Evolutionary conservation across 495 filamentous ascomycete species (phyloP).

Genomic region (Halenospora varia): DNA sequence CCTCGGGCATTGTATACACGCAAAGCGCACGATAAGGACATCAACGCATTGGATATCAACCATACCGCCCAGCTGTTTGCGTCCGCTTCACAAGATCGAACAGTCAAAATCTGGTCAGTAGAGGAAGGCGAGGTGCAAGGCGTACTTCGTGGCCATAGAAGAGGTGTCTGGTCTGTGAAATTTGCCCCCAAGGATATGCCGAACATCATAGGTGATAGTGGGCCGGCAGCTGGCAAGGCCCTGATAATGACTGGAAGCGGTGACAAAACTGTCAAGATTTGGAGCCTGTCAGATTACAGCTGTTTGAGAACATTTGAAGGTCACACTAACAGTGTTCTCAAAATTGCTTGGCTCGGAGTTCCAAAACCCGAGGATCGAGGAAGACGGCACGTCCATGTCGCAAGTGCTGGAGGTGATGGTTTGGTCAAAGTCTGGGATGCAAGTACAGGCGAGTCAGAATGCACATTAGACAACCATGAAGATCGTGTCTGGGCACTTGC

Average conservation of each 20-base stretch:
- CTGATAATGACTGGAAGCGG: constrained; percentile 84
- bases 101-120: constrained; percentile 91
- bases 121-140: constrained; percentile 86
- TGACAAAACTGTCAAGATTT: constrained; percentile 94
- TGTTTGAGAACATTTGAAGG: constrained; percentile 94
- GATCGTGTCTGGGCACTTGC: constrained; percentile 89
- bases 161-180: constrained; percentile 91
- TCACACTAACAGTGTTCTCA: constrained; percentile 91
- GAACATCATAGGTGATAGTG: constrained; percentile 62
- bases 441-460: constrained; percentile 69
- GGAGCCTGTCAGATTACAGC: constrained; percentile 89
- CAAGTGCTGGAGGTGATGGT: constrained; percentile 90
- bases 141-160: constrained; percentile 83
- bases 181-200: constrained; percentile 80
- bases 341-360: constrained; percentile 82
- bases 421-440: constrained; percentile 95
- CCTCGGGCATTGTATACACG: constrained; percentile 70
- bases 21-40: constrained; percentile 97
- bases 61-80: constrained; percentile 71
- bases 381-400: constrained; percentile 60
- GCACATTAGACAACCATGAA: constrained; percentile 92
- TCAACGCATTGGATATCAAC: constrained; percentile 87
- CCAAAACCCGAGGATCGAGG: constrained; percentile 40
- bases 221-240: constrained; percentile 62
- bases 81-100: constrained; percentile 92